phyloP scores from a whole-genome alignment of 1,139 yeast genomes.

The Kodamaea fungicola region DNA sequence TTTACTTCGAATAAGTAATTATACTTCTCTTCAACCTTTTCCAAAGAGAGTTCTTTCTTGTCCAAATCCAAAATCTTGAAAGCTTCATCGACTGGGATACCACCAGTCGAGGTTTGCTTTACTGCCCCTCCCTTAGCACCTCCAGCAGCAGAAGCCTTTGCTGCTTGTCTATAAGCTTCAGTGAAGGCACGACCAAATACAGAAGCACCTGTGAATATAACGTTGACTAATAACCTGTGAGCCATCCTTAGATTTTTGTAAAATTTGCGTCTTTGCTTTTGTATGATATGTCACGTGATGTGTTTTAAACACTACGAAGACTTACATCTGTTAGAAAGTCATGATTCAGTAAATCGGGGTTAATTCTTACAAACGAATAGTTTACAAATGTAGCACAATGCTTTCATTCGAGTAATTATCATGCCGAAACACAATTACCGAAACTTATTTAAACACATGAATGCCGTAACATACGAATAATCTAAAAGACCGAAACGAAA shows the following conservation, averaged over 20 bases:
- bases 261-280: neutral
- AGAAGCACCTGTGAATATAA: slow-evolving; percentile 88
- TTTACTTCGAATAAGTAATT: slow-evolving; percentile 83
- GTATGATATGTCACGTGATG: slow-evolving; percentile 2
- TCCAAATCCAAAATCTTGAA: slow-evolving; percentile 86
- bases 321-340: neutral
- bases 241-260: slow-evolving; percentile 48
- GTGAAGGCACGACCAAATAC: slow-evolving; percentile 95
- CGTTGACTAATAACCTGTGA: slow-evolving; percentile 85
- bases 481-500: slow-evolving; percentile 33
- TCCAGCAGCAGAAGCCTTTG: slow-evolving; percentile 78
- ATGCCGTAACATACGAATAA: slow-evolving; percentile 23
- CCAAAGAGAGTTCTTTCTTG: slow-evolving; percentile 49
- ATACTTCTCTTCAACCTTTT: slow-evolving; percentile 70
- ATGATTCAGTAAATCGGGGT: neutral
- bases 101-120: slow-evolving; percentile 56
- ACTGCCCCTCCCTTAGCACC: slow-evolving; percentile 50
- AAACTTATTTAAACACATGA: slow-evolving; percentile 17
- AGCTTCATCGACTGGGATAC: slow-evolving; percentile 84
- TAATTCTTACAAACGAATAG: neutral
- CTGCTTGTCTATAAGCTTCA: slow-evolving; percentile 97
- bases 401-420: slow-evolving; percentile 20
- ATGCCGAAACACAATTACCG: slow-evolving; percentile 11
- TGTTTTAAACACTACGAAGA: neutral
- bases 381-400: slow-evolving; percentile 26